These are phyloP conservation scores for Thraustochytrium sp. DNA, from an alignment of 352 stramenopile genomes.

Conservation along the genomic window DNA sequence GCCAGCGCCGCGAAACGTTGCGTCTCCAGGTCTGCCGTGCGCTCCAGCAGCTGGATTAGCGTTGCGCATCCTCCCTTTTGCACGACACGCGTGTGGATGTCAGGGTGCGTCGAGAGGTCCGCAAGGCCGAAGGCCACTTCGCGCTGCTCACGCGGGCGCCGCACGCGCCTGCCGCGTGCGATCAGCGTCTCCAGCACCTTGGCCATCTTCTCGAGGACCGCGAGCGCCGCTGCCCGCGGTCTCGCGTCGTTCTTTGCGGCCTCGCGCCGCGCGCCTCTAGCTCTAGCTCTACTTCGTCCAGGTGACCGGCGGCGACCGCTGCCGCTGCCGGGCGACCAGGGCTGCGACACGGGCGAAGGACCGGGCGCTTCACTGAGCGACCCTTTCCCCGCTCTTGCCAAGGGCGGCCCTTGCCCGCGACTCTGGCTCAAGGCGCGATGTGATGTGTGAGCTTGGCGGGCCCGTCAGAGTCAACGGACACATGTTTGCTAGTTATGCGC, in stretches of 20 bases:
- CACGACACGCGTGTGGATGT: constrained; percentile 86
- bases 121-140: constrained; percentile 90
- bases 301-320: constrained; percentile 15
- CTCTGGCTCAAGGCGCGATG: too few species aligned
- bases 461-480: too few species aligned
- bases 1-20: constrained; percentile 85
- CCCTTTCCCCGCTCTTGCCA: too few species aligned
- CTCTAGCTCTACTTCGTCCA: constrained; percentile 15
- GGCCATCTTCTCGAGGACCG: constrained; percentile 54
- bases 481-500: too few species aligned
- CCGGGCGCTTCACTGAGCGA: too few species aligned
- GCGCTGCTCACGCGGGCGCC: constrained; percentile 86
- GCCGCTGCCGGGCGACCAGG: neutral
- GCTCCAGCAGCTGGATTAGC: constrained; percentile 77
- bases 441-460: too few species aligned
- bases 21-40: constrained; percentile 82
- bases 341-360: neutral
- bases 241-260: neutral
- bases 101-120: constrained; percentile 85
- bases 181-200: constrained; percentile 93
- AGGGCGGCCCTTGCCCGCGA: too few species aligned
- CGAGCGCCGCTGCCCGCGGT: neutral
- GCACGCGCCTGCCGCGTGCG: constrained; percentile 83
- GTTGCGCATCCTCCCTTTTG: constrained; percentile 87
- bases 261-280: constrained; percentile 19